phyloP scores from a whole-genome alignment of 805 yeast genomes.

The Wickerhamiella vanderwaltii region DNA sequence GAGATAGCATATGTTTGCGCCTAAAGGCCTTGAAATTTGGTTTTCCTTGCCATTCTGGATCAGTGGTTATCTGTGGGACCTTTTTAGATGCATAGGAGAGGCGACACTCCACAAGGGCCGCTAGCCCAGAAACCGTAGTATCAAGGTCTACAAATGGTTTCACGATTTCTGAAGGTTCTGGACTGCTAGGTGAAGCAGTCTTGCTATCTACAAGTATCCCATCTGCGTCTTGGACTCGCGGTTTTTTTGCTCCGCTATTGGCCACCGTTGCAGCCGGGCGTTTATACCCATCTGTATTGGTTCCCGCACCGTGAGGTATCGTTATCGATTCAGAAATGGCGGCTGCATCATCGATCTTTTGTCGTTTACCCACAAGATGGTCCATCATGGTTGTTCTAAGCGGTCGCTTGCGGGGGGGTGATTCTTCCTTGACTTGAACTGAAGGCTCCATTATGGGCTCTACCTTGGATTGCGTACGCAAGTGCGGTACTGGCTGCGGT shows the following conservation, averaged over 20 bases:
- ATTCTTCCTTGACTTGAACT: background rate
- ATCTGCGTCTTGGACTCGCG: too few relatives aligned
- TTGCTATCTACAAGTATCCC: too few relatives aligned
- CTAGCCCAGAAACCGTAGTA: background rate
- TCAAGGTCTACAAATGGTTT: conserved; percentile 1
- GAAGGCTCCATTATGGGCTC: too few relatives aligned
- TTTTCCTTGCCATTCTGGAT: conserved; percentile 1
- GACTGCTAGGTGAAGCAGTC: too few relatives aligned
- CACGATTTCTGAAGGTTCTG: too few relatives aligned
- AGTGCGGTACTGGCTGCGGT: too few relatives aligned
- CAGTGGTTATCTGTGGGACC: background rate
- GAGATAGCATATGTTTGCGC: too few relatives aligned
- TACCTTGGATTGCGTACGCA: too few relatives aligned
- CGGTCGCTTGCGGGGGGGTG: conserved; percentile 1
- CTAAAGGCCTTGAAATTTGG: conserved; percentile 20
- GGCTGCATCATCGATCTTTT: background rate
- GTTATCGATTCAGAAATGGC: background rate
- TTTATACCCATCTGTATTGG: too few relatives aligned
- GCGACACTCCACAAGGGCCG: conserved; percentile 2
- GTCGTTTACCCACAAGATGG: conserved; percentile 4
- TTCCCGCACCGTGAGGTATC: background rate
- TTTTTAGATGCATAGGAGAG: background rate
- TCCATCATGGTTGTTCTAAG: conserved; percentile 4
- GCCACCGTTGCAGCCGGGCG: too few relatives aligned
- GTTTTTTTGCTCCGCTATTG: too few relatives aligned